A percentile compares a stretch with the other conserved stretches of the same genome.
phyloP scores from a whole-genome alignment of 441 rosid genomes.

The Lepidium campestre region DNA sequence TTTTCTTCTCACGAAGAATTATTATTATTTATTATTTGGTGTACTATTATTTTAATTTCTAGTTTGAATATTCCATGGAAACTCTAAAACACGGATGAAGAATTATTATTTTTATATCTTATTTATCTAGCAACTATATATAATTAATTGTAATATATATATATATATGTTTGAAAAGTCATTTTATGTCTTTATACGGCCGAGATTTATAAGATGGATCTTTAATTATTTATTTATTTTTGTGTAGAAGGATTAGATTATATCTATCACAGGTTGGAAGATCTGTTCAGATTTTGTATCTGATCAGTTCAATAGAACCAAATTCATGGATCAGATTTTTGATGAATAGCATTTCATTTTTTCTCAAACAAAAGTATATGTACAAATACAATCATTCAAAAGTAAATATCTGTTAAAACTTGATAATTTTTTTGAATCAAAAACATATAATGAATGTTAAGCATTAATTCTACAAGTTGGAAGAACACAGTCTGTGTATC shows the following conservation, averaged over 20 bases:
- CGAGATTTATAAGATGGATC: slow-evolving; percentile 4
- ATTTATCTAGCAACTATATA: background rate
- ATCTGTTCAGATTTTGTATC: slow-evolving; percentile 29
- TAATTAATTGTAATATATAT: background rate
- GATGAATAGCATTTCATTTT: background rate
- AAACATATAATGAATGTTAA: too few species aligned
- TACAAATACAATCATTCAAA: too few species aligned
- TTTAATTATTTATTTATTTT: background rate
- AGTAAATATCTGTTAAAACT: too few species aligned
- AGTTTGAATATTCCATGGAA: slow-evolving; percentile 23
- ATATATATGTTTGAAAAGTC: slow-evolving; percentile 15
- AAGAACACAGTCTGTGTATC: background rate
- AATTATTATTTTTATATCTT: background rate
- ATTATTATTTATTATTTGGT: background rate
- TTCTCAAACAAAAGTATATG: too few species aligned
- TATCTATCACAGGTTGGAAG: slow-evolving; percentile 30
- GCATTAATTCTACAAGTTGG: background rate
- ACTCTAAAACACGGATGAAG: background rate
- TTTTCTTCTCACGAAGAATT: slow-evolving; percentile 1
- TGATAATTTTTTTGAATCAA: too few species aligned
- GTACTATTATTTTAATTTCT: background rate
- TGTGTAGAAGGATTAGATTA: slow-evolving; percentile 19
- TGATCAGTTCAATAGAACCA: slow-evolving; percentile 15
- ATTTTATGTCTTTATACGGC: slow-evolving; percentile 25
- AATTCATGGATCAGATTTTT: background rate